Conservation (phyloP, 805 yeast genomes). For the Schizosaccharomyces octosporus region DNA sequence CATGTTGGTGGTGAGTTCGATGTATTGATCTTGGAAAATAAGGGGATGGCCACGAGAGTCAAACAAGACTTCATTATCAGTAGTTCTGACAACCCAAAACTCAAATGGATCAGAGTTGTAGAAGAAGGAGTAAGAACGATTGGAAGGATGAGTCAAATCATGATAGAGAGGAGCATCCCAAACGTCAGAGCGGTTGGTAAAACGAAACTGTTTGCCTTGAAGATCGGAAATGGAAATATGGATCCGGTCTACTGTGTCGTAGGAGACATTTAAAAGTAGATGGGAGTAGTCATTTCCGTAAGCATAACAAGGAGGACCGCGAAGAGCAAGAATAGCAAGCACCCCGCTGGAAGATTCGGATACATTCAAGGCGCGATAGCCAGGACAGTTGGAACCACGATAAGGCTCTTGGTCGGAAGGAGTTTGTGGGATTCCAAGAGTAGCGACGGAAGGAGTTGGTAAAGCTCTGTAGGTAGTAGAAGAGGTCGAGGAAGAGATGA, state of each 20-base stretch:
- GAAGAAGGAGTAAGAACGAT: neutral
- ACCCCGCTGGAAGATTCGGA: neutral
- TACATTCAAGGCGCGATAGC: neutral
- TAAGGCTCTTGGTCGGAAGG: neutral
- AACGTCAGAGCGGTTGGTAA: neutral
- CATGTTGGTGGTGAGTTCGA: constrained; percentile 14
- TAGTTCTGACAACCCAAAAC: constrained; percentile 9
- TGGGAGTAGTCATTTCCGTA: constrained; percentile 5
- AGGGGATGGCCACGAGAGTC: constrained; percentile 14
- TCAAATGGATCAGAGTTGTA: constrained; percentile 6
- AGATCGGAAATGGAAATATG: neutral
- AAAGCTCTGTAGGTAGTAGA: too few relatives aligned
- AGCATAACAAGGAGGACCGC: constrained; percentile 7
- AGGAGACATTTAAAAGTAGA: constrained; percentile 1
- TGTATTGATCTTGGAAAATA: constrained; percentile 15
- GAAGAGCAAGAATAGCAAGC: constrained; percentile 4
- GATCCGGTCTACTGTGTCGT: constrained; percentile 2
- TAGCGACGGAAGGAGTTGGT: neutral
- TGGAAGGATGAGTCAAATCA: neutral
- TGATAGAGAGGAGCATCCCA: constrained; percentile 1
- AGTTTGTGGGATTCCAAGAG: neutral
- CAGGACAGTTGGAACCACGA: neutral
- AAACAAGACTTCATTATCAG: constrained; percentile 12
- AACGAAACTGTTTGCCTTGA: neutral
- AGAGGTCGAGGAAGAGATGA: too few relatives aligned